Base-by-base conservation (phyloP, 352 stramenopile genomes). In the Globisporangium acanthophoron region DNA sequence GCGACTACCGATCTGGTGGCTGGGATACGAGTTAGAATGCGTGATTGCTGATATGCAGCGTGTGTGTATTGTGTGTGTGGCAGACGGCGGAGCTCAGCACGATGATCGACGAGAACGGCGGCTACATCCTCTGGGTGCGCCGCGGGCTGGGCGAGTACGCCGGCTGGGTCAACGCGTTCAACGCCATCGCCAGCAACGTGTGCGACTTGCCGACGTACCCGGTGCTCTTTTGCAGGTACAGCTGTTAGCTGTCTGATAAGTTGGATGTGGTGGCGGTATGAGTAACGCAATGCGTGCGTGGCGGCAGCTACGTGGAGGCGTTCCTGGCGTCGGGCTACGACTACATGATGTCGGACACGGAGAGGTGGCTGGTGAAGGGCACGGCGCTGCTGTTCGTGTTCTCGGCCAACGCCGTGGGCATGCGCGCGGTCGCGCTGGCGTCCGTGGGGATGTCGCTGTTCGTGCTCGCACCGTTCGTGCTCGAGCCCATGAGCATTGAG, bases 91-190 rank as follows among this genome's bases (percentile, higher is more conserved):
- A 94, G 48, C 63, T 94, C 40, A 91, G 80, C 46, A 82, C 85
- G 12, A 91, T 94, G 79, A 92, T 92, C 40, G 78, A 90, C 53
- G 78, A 91, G 59, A 94, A 94, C 47, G 85, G 82, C 15, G 85
- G 85, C 15, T 94, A 94, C 66, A 92, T 94, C 48, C 62, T 90
- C 33, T 94, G 85, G 82, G 85, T 94, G n/a, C 81, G 79, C 13
- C 79, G 81, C 12, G 82, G 81, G 9, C 59, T 94, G 15, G 85
- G 85, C n/a, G 66, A 89, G 53, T 94, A 87, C 48, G 81, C 82
- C 13, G 85, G 85, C 40, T 94, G 84, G 80, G 58, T 94, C 48
- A 94, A 94, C 64, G 81, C 82, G 40, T 90, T 90, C 61, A 94
- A 94, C 61, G 88, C 73, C 43, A 87, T 94, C 35, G 80, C 79